Evolutionary conservation across 1,284 basidiomycete species (phyloP).

Genomic region (Sanguinoderma infundibulare): DNA sequence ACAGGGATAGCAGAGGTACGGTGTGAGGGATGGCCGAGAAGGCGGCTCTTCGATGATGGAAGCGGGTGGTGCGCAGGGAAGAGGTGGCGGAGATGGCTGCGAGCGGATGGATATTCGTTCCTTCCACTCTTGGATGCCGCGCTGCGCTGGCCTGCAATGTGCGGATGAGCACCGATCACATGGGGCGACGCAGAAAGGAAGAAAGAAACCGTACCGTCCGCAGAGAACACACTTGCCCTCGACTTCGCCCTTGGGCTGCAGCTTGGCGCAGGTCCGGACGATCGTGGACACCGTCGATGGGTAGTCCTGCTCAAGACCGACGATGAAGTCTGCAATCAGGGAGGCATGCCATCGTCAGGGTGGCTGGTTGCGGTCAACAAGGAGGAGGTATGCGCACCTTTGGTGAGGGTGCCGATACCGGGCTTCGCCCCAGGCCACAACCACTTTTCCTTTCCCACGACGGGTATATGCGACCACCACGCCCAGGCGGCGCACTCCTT

Average conservation of each 20-base stretch:
- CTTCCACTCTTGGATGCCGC: conserved; percentile 30
- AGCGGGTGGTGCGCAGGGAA: background rate
- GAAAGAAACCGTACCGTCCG: conserved; percentile 56
- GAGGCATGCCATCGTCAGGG: background rate
- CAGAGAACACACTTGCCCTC: conserved; percentile 68
- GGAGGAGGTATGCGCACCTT: no score
- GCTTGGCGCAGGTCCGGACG: conserved; percentile 81
- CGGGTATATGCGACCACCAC: conserved; percentile 65
- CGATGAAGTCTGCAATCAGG: conserved; percentile 70
- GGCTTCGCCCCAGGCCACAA: conserved; percentile 53
- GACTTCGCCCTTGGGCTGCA: conserved; percentile 69
- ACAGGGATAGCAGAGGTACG: conserved; percentile 28
- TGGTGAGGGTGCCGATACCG: conserved; percentile 73
- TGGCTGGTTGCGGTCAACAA: no score
- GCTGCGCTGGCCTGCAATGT: conserved; percentile 22
- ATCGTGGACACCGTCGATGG: conserved; percentile 92
- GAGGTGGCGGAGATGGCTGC: conserved; percentile 3
- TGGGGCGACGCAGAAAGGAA: no score
- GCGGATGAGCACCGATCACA: background rate
- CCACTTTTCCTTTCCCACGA: conserved; percentile 56
- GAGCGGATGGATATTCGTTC: conserved; percentile 27
- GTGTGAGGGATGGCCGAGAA: conserved; percentile 16
- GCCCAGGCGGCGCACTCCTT: conserved; percentile 85
- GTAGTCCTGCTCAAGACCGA: conserved; percentile 81
- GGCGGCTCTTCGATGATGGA: background rate